phyloP scores from a whole-genome alignment of 2,329 filamentous ascomycete species.

The Colletotrichum melonis region DNA sequence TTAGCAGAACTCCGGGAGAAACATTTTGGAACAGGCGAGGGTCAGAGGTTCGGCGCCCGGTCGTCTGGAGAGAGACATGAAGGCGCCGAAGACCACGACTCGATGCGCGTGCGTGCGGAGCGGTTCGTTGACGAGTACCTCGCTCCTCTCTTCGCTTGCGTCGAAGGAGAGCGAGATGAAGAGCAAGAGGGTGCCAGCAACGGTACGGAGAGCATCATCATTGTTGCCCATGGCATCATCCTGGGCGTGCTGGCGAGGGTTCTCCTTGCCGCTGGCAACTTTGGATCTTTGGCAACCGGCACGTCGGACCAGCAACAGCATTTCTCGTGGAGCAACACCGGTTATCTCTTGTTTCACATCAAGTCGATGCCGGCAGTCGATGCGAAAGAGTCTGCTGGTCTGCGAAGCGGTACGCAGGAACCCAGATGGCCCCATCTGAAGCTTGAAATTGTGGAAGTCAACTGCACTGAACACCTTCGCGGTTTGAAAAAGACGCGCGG shows the following conservation, averaged over 20 bases:
- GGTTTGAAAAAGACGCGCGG: slow-evolving; percentile 83
- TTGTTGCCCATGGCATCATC: slow-evolving; percentile 88
- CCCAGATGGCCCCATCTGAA: slow-evolving; percentile 53
- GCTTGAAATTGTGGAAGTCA: slow-evolving; percentile 68
- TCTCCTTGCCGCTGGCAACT: slow-evolving; percentile 28
- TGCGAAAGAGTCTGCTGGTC: no score
- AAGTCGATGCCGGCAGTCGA: background rate
- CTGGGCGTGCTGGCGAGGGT: slow-evolving; percentile 77
- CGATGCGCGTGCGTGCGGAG: slow-evolving; percentile 73
- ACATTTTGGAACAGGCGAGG: slow-evolving; percentile 79
- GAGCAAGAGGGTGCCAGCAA: background rate
- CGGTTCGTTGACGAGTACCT: slow-evolving; percentile 75
- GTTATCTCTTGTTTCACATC: slow-evolving; percentile 51
- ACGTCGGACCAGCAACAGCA: slow-evolving; percentile 40
- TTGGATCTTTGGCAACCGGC: slow-evolving; percentile 35
- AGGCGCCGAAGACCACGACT: slow-evolving; percentile 75
- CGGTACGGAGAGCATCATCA: slow-evolving; percentile 56
- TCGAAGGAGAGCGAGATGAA: slow-evolving; percentile 39
- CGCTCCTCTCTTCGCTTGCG: slow-evolving; percentile 56
- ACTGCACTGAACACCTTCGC: slow-evolving; percentile 77
- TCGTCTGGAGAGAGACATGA: slow-evolving; percentile 43
- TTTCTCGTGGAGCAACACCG: slow-evolving; percentile 65
- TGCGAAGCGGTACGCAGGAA: background rate
- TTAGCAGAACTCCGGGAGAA: slow-evolving; percentile 73
- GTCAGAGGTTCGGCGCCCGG: slow-evolving; percentile 62